Percentiles rank a stretch among this genome's conserved stretches.
phyloP scores from a whole-genome alignment of 2,329 filamentous ascomycete species.

The Emergomyces pasteurianus region DNA sequence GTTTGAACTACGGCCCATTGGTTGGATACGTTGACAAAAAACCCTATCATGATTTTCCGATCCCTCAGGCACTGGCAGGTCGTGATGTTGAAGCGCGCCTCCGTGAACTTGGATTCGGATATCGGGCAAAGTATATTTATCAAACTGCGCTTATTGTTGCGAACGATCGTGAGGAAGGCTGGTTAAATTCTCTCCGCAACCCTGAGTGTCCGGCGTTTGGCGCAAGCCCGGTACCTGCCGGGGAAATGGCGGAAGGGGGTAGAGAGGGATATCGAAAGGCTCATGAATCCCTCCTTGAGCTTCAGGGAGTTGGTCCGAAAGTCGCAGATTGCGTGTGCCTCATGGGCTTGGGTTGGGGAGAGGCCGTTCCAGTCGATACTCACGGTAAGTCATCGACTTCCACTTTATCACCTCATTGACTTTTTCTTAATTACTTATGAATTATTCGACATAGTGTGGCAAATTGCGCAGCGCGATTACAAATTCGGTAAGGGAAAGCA shows the following conservation, averaged over 20 bases:
- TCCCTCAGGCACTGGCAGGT: slow-evolving; percentile 58
- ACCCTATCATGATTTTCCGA: slow-evolving; percentile 77
- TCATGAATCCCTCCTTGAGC: slow-evolving; percentile 62
- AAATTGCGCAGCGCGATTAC: slow-evolving; percentile 94
- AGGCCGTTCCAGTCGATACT: slow-evolving; percentile 91
- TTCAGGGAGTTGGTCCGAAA: slow-evolving; percentile 90
- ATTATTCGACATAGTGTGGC: slow-evolving; percentile 56
- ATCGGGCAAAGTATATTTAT: slow-evolving; percentile 84
- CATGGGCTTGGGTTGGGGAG: slow-evolving; percentile 92
- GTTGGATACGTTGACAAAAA: slow-evolving; percentile 59
- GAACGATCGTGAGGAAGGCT: slow-evolving; percentile 53
- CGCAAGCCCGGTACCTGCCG: slow-evolving; percentile 30
- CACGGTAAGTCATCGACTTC: slow-evolving; percentile 42
- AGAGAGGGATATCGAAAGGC: slow-evolving; percentile 62
- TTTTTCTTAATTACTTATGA: slow-evolving; percentile 1
- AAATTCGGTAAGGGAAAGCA: slow-evolving; percentile 73
- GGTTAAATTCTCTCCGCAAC: slow-evolving; percentile 70
- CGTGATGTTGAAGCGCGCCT: slow-evolving; percentile 68
- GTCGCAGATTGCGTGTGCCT: slow-evolving; percentile 94
- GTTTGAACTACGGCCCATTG: slow-evolving; percentile 67
- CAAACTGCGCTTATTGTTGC: slow-evolving; percentile 69
- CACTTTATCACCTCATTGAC: background rate
- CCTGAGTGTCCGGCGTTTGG: slow-evolving; percentile 56
- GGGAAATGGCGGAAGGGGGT: slow-evolving; percentile 38
- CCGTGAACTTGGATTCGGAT: slow-evolving; percentile 79